Evolutionary conservation across 2,329 filamentous ascomycete species (phyloP), one percentile per base, ranked within the genome.

Genomic region (Fusarium palustre): DNA sequence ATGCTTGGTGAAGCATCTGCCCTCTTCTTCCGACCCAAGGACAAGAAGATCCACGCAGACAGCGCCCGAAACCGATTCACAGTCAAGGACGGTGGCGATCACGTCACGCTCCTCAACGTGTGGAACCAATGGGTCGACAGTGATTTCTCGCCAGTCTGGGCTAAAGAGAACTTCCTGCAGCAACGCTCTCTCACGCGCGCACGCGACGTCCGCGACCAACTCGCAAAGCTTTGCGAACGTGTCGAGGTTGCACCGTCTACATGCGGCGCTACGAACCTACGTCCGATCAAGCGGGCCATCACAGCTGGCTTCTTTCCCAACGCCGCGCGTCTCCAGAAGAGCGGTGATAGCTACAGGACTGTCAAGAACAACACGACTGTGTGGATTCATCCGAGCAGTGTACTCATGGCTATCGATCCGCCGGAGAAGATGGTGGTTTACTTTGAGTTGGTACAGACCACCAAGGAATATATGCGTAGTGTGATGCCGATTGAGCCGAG

Each of bases 1-100:
- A 97, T 98, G 92, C 87, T 98, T 1, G 90, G 92, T 64, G 96
- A 98, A 81, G 89, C 92, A 3, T 93, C 91, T 6, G 91, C 94
- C 0, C 86, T 99, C 7, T 99, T 97, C 84, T 97, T 97, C 85
- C 87, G 94, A 0, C 94, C 96, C 22, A 97, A 97, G 77, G 94
- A 99, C 81, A 97, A 98, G 84, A 97, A 97, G 79, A 91, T 97
- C 30, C 93, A 97, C 75, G 96, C 96, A 15, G 95, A 99, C 79
- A 93, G 92, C 66, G 96, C 96, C 0, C 90, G 94, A 16, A 91
- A 91, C 36, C 89, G 95, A 3, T 98, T 98, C 80, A 97, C 93
- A 0, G 85, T 95, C 77, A 93, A 93, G 73, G 94, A 97, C 65
- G 94, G 94, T 36, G 96, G 96, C 42, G 96, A 99, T 77, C 92